phyloP scores from a whole-genome alignment of 495 filamentous ascomycete genomes.

The Hypoxylon trugodes region DNA sequence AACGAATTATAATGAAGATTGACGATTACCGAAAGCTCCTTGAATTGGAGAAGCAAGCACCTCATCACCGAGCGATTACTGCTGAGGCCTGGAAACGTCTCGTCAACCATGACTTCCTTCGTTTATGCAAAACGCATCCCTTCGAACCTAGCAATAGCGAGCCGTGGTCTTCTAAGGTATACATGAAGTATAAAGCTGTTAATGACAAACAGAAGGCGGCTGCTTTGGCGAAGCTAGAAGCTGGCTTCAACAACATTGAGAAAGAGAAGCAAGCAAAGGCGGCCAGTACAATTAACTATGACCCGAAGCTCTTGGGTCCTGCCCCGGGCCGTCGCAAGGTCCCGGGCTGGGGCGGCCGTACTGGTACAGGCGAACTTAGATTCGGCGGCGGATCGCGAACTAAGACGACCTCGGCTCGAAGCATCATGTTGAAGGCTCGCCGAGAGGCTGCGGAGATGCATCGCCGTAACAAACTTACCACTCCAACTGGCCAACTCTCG shows the following conservation, averaged over 20 bases:
- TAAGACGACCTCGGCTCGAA: constrained; percentile 35
- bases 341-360: too few species aligned
- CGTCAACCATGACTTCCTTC: constrained; percentile 46
- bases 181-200: constrained; percentile 49
- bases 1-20: constrained; percentile 46
- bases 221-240: constrained; percentile 50
- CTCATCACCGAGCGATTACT: constrained; percentile 46
- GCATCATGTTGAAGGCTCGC: constrained; percentile 39
- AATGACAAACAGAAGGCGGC: constrained; percentile 59
- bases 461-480: constrained; percentile 37
- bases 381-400: constrained; percentile 43
- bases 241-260: constrained; percentile 38
- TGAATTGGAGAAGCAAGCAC: constrained; percentile 46
- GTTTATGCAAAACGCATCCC: constrained; percentile 29
- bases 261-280: constrained; percentile 43
- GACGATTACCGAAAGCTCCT: constrained; percentile 46
- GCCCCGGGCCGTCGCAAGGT: constrained; percentile 25
- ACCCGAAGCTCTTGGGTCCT: constrained; percentile 34
- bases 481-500: constrained; percentile 30
- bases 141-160: constrained; percentile 45
- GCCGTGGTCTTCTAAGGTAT: constrained; percentile 51
- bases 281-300: constrained; percentile 39
- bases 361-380: constrained; percentile 14
- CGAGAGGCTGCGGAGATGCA: constrained; percentile 43
- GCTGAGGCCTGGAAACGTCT: constrained; percentile 50